Conservation (phyloP, 148 eudicot species). For the Spergularia marina region DNA sequence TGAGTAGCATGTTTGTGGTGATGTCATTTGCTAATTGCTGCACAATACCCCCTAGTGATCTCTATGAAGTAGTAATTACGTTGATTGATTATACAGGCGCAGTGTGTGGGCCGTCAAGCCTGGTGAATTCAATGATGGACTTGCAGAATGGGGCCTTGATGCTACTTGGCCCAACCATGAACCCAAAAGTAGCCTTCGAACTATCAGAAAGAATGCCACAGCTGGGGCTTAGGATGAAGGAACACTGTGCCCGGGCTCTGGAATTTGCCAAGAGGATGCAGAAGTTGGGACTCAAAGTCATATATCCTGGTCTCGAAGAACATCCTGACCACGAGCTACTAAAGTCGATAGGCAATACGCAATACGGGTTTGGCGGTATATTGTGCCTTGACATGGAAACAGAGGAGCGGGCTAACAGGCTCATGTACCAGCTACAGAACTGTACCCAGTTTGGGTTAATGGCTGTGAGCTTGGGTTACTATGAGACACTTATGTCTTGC, state of each 20-base stretch:
- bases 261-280: slow-evolving; percentile 71
- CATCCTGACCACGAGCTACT: slow-evolving; percentile 78
- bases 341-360: slow-evolving; percentile 53
- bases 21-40: no score
- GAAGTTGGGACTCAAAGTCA: slow-evolving; percentile 73
- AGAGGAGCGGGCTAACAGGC: slow-evolving; percentile 62
- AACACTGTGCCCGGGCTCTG: slow-evolving; percentile 73
- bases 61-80: no score
- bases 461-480: slow-evolving; percentile 96
- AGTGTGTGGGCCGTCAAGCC: slow-evolving; percentile 79
- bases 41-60: no score
- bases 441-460: slow-evolving; percentile 74
- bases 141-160: slow-evolving; percentile 82
- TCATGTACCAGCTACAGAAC: slow-evolving; percentile 80
- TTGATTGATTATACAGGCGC: slow-evolving; percentile 49
- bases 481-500: slow-evolving; percentile 97
- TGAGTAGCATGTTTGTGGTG: no score
- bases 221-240: slow-evolving; percentile 79
- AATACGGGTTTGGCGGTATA: slow-evolving; percentile 86
- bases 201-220: slow-evolving; percentile 87
- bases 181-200: slow-evolving; percentile 91
- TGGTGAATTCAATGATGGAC: slow-evolving; percentile 97
- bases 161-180: slow-evolving; percentile 98
- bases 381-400: slow-evolving; percentile 86
- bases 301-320: slow-evolving; percentile 84